Evolutionary conservation across 73 alveolate genomes (phyloP), one percentile per base, ranked within the genome.

Genomic region (Symbiodinium pilosum): DNA sequence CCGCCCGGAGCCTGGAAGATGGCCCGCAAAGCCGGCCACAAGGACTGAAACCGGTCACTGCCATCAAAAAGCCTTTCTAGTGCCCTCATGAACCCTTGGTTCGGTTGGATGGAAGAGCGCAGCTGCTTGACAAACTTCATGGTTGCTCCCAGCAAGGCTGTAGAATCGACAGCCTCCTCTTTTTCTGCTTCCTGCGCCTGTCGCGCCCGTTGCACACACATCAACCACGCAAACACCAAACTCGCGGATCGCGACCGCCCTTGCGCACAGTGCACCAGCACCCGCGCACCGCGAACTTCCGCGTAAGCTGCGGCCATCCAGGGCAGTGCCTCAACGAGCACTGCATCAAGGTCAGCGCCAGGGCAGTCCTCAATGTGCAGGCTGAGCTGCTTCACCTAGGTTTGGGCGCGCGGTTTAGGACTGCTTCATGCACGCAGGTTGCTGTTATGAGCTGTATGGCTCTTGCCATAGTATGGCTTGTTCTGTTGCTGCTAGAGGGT

Each of bases 231-330:
- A 26, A 64, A 26, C 77, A 64, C 77, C 20, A 64, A 32, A 36
- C 77, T 64, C 38, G 77, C 77, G 38, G 77, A 64, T 32, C 77
- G 77, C 7, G 77, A 64, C 9, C 77, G 77, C 11, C 77, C 77
- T 26, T 64, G 77, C 77, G 77, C 77, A 16, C 77, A 64, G 38
- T 64, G 77, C 77, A 64, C 77, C 16, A 64, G 77, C 77, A 64
- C 77, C 77, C 77, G 21, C 38, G 77, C 77, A 64, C 77, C 41
- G 30, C n/a, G 71, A 14, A 36, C 32, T 36, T 64, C 36, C 11
- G 38, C 77, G 28, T 26, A 64, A 18, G 77, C 77, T 12, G 41
- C 77, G 20, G 32, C 36, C 40, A 64, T 11, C 77, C 77, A 64
- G 41, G 77, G 77, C 30, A 64, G 77, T 7, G 77, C 77, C 77